Percentiles rank a stretch among this genome's conserved stretches.
Evolutionary conservation across 2,329 filamentous ascomycete genomes (phyloP).

Genomic region (Fusarium agapanthi): DNA sequence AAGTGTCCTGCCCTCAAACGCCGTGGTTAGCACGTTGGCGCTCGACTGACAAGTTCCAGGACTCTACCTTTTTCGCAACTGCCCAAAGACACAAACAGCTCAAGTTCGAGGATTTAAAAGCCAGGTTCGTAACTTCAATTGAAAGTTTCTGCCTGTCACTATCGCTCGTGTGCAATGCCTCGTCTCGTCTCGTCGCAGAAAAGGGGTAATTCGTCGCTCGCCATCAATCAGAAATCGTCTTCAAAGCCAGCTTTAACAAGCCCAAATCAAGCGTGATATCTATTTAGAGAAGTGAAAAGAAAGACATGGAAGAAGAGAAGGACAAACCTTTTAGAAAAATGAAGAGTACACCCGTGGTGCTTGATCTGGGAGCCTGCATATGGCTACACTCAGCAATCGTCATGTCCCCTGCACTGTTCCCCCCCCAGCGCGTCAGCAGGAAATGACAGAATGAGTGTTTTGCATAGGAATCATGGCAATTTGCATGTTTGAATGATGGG

Average conservation of each 20-base stretch:
- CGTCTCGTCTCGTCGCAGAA: not conserved
- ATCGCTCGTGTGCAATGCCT: not conserved
- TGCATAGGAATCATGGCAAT: not conserved
- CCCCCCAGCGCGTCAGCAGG: accelerated
- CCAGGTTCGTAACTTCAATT: accelerated
- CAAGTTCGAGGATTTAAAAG: accelerated
- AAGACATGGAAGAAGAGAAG: not conserved
- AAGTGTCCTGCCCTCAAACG: not conserved
- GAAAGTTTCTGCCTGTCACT: not conserved
- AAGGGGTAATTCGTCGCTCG: not conserved
- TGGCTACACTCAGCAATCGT: not conserved
- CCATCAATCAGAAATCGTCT: not conserved
- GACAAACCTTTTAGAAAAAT: not conserved
- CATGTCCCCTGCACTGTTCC: no score
- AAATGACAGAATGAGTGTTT: not conserved
- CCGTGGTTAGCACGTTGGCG: not conserved
- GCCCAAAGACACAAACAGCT: not conserved
- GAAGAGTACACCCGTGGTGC: not conserved
- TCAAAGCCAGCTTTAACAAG: not conserved
- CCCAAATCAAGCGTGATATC: accelerated
- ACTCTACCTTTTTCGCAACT: not conserved
- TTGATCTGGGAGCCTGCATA: conserved; percentile 4
- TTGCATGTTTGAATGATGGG: not conserved
- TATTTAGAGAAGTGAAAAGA: not conserved
- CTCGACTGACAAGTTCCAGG: not conserved